Percentiles rank a stretch among this genome's conserved stretches.
Evolutionary conservation across 1,284 basidiomycete genomes (phyloP).

Genomic region (Ganoderma sp.): DNA sequence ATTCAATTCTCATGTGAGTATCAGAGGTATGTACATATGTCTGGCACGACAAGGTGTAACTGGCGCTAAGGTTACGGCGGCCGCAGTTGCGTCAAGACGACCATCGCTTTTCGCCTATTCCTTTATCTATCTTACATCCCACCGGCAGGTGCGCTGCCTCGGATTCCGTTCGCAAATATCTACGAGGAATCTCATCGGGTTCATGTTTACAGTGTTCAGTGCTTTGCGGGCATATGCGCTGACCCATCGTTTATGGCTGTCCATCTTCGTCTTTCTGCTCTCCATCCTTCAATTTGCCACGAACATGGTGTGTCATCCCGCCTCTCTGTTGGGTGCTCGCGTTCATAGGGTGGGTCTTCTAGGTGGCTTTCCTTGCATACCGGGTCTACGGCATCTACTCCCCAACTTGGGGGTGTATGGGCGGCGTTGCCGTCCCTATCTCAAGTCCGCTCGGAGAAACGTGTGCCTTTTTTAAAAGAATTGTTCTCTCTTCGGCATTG

Average conservation of each 20-base stretch:
- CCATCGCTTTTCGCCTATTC: not conserved
- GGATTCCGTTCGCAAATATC: no score
- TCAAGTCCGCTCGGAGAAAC: no score
- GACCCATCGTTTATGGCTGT: not conserved
- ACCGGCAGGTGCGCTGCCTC: no score
- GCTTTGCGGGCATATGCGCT: not conserved
- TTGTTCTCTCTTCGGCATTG: no score
- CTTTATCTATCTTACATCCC: not conserved
- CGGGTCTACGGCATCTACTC: not conserved
- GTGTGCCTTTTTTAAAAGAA: no score
- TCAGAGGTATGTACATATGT: not conserved
- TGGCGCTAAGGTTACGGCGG: no score
- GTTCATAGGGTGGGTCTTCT: no score
- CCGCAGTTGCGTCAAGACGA: no score
- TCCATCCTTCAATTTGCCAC: not conserved
- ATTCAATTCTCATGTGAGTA: not conserved
- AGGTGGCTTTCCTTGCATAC: no score
- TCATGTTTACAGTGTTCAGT: not conserved
- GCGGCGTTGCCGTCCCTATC: not conserved
- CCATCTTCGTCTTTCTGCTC: not conserved
- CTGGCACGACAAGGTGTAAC: not conserved
- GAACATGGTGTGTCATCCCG: not conserved
- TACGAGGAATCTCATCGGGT: no score
- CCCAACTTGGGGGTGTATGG: not conserved
- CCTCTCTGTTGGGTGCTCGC: not conserved